phyloP scores from a whole-genome alignment of 2,329 filamentous ascomycete genomes.

The Dichotomopilus funicola region DNA sequence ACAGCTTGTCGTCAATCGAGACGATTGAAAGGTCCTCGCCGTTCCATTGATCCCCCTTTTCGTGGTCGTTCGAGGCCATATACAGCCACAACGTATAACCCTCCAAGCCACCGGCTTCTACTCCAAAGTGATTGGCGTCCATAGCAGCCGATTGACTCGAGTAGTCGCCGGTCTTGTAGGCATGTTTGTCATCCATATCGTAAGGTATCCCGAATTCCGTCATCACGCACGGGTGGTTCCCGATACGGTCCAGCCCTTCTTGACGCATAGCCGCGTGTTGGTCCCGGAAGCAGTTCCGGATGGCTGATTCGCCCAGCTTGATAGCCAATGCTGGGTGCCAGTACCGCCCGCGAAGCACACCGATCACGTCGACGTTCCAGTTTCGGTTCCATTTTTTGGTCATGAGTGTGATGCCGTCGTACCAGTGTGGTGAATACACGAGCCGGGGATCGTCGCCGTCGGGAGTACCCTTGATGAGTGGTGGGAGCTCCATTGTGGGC shows the following conservation, averaged over 20 bases:
- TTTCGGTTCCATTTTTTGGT: constrained; percentile 98
- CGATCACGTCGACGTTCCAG: constrained; percentile 96
- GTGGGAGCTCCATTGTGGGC: constrained; percentile 85
- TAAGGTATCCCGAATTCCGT: constrained; percentile 97
- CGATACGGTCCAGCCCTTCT: constrained; percentile 83
- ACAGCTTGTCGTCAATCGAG: constrained; percentile 69
- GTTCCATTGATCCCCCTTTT: constrained; percentile 92
- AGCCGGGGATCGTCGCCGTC: constrained; percentile 82
- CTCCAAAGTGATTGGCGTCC: constrained; percentile 90
- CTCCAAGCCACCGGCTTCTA: constrained; percentile 76
- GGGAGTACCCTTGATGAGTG: constrained; percentile 73
- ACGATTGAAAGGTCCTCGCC: constrained; percentile 92
- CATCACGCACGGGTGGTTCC: constrained; percentile 80
- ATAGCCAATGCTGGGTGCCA: constrained; percentile 84
- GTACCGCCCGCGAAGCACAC: constrained; percentile 83
- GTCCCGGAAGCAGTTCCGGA: constrained; percentile 85
- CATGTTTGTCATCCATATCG: constrained; percentile 95
- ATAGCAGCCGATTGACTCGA: constrained; percentile 85
- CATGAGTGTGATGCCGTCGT: constrained; percentile 93
- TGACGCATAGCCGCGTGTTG: constrained; percentile 77
- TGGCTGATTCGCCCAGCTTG: constrained; percentile 86
- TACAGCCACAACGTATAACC: constrained; percentile 92
- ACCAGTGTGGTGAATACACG: constrained; percentile 92
- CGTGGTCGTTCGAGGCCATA: constrained; percentile 72
- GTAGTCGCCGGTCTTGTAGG: constrained; percentile 94